Conservation (phyloP, 176 grass and related monocot species). For the Cymbopogon citratus region DNA sequence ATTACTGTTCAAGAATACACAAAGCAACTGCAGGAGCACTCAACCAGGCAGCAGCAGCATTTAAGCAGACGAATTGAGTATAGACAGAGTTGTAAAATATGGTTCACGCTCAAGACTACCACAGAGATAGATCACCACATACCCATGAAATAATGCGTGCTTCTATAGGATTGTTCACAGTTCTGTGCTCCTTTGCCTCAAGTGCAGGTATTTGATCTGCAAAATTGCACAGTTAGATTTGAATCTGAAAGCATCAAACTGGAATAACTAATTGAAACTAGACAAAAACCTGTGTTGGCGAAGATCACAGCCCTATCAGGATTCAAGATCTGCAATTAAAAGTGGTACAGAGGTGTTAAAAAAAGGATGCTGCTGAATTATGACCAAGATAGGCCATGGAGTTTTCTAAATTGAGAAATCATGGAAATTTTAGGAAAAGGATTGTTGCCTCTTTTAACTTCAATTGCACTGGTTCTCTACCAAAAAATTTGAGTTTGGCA, state of each 20-base stretch:
- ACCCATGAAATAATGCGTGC: constrained; percentile 81
- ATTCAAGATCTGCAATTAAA: constrained; percentile 71
- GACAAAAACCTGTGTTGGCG: constrained; percentile 64
- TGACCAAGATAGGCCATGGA: not conserved
- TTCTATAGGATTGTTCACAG: constrained; percentile 75
- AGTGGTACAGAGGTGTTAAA: not conserved
- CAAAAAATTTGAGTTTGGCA: constrained; percentile 69
- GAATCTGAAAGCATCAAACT: not conserved
- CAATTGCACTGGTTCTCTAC: constrained; percentile 34
- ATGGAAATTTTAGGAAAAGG: not conserved
- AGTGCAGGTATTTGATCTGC: constrained; percentile 72
- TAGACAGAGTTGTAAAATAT: constrained; percentile 18
- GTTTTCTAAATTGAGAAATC: constrained; percentile 19
- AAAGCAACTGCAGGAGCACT: not conserved
- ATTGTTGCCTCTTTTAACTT: constrained; percentile 71
- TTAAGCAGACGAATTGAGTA: constrained; percentile 1
- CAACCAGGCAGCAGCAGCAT: not conserved
- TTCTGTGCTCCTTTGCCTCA: constrained; percentile 70
- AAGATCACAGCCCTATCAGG: constrained; percentile 66
- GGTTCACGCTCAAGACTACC: not conserved
- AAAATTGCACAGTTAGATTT: constrained; percentile 24
- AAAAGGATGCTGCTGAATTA: not conserved
- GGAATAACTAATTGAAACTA: constrained; percentile 16
- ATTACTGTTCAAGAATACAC: not conserved
- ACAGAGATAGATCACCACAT: constrained; percentile 20